Conservation (phyloP, 2,329 filamentous ascomycete genomes). For the Aspergillus neotritici region DNA sequence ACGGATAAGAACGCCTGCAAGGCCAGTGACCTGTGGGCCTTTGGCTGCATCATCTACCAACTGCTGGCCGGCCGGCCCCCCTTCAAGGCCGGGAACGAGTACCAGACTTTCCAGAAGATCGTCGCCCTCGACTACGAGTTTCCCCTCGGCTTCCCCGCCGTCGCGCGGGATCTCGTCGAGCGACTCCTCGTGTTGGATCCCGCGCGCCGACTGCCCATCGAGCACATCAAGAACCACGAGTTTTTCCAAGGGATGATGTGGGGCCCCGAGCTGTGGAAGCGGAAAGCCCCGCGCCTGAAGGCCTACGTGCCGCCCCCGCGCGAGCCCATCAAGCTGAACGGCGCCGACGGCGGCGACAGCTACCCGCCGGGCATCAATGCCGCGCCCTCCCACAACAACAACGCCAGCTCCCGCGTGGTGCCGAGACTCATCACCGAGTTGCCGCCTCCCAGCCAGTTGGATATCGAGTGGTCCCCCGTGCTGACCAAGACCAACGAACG, state of each 20-base stretch:
- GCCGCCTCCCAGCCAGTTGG: conserved; percentile 90
- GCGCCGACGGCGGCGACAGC: conserved; percentile 36
- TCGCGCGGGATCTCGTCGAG: conserved; percentile 84
- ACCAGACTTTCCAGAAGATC: conserved; percentile 97
- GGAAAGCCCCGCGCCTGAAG: conserved; percentile 80
- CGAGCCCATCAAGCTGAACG: conserved; percentile 73
- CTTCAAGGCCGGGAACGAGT: conserved; percentile 94
- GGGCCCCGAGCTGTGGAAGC: conserved; percentile 80
- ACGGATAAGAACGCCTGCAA: conserved; percentile 97
- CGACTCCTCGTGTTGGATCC: conserved; percentile 86
- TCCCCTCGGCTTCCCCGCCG: conserved; percentile 75
- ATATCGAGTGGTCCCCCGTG: conserved; percentile 98
- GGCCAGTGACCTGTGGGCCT: conserved; percentile 95
- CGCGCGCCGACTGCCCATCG: conserved; percentile 73
- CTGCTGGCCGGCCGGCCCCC: conserved; percentile 90
- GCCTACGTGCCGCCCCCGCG: conserved; percentile 72
- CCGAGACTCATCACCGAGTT: conserved; percentile 87
- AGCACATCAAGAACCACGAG: conserved; percentile 93
- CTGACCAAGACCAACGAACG: conserved; percentile 85
- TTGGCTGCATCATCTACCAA: conserved; percentile 96
- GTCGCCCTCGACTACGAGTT: conserved; percentile 92
- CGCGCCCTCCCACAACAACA: conserved; percentile 36
- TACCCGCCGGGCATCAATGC: conserved; percentile 40
- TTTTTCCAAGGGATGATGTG: conserved; percentile 88
- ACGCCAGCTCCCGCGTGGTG: conserved; percentile 53